phyloP scores from a whole-genome alignment of 2,329 filamentous ascomycete genomes.

The Monilinia aucupariae region DNA sequence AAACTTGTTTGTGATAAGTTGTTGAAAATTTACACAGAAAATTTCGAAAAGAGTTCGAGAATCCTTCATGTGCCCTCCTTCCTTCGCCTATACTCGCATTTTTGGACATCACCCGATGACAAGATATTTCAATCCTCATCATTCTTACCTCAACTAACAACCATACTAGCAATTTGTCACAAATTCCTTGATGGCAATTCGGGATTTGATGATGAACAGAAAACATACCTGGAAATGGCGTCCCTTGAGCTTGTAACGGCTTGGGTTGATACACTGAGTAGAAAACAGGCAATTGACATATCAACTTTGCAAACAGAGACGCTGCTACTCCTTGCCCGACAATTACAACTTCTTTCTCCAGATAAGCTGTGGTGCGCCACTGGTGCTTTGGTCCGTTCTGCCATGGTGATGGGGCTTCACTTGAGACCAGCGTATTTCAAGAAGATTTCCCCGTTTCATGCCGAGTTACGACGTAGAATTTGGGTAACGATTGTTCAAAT shows the following conservation, averaged over 20 bases:
- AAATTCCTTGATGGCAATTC: constrained; percentile 9
- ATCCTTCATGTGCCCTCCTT: constrained; percentile 43
- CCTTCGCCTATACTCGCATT: constrained; percentile 38
- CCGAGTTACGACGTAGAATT: constrained; percentile 49
- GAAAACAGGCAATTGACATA: constrained; percentile 18
- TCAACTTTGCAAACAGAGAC: constrained; percentile 17
- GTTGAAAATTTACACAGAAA: constrained; percentile 39
- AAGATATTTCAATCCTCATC: constrained; percentile 10
- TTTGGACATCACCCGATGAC: constrained; percentile 35
- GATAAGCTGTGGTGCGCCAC: constrained; percentile 25
- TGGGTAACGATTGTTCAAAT: constrained; percentile 52
- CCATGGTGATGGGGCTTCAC: constrained; percentile 53
- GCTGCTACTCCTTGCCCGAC: constrained; percentile 17
- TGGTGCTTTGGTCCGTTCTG: constrained; percentile 46
- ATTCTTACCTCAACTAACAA: constrained; percentile 19
- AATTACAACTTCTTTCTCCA: constrained; percentile 13
- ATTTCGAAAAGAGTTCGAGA: constrained; percentile 40
- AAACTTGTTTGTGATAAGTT: constrained; percentile 15
- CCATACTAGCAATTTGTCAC: constrained; percentile 18
- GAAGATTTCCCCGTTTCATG: constrained; percentile 43
- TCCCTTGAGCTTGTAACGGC: constrained; percentile 14
- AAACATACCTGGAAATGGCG: constrained; percentile 17
- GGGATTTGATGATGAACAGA: constrained; percentile 10
- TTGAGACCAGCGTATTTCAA: constrained; percentile 47
- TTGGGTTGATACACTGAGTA: constrained; percentile 18